These are phyloP conservation scores for Singerocomus inundabilis DNA, from an alignment of 1,284 basidiomycete species.

Conservation along the genomic window DNA sequence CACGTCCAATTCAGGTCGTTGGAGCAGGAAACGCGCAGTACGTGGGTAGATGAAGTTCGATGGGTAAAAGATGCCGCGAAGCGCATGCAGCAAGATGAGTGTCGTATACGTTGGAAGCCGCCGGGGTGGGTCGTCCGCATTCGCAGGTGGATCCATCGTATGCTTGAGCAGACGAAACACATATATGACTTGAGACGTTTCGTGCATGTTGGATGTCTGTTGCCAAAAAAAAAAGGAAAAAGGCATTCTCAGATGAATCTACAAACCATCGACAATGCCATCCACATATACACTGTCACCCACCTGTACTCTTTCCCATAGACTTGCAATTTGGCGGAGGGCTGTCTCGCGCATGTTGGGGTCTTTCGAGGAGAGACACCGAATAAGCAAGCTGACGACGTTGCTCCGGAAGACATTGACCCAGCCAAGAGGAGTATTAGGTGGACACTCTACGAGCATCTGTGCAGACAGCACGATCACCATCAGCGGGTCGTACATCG, in stretches of 20 bases:
- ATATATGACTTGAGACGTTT: constrained; percentile 75
- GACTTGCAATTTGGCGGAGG: constrained; percentile 48
- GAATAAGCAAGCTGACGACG: constrained; percentile 71
- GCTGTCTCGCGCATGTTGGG: constrained; percentile 57
- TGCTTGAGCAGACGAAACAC: constrained; percentile 75
- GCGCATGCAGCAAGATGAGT: constrained; percentile 63
- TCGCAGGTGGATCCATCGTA: constrained; percentile 46
- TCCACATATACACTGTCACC: constrained; percentile 14
- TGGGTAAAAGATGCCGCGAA: constrained; percentile 54
- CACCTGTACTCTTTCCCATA: constrained; percentile 61
- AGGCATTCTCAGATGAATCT: constrained; percentile 1
- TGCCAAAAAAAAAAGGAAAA: background rate
- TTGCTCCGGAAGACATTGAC: constrained; percentile 85
- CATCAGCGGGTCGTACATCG: constrained; percentile 83
- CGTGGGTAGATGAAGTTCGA: constrained; percentile 55
- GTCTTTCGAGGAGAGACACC: constrained; percentile 72
- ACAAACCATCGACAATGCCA: background rate
- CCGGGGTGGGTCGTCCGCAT: constrained; percentile 37
- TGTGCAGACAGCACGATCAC: constrained; percentile 67
- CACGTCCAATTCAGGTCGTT: constrained; percentile 54
- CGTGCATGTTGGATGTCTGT: constrained; percentile 72
- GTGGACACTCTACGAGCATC: constrained; percentile 55
- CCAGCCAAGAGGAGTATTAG: constrained; percentile 63
- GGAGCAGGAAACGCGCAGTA: constrained; percentile 57
- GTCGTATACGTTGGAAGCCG: constrained; percentile 76